Conservation (phyloP, 2,329 filamentous ascomycete genomes). For the Trichoderma afroharzianum region DNA sequence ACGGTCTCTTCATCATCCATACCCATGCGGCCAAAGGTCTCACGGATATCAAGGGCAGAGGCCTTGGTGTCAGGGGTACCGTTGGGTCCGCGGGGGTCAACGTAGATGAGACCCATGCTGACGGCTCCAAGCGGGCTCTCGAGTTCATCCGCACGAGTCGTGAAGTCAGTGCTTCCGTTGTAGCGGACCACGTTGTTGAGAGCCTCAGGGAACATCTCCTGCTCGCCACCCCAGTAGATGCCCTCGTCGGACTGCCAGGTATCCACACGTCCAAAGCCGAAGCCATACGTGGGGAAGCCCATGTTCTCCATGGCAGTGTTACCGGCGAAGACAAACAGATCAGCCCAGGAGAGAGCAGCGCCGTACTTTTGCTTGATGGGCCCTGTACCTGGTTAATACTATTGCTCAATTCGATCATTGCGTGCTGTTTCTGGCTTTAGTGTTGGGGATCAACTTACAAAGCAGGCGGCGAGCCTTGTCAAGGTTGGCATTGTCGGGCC, state of each 20-base stretch:
- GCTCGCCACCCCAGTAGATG: slow-evolving; percentile 72
- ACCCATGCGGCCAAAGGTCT: slow-evolving; percentile 72
- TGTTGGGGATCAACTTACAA: slow-evolving; percentile 36
- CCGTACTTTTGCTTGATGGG: slow-evolving; percentile 82
- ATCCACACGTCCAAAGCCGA: slow-evolving; percentile 66
- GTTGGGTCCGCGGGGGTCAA: slow-evolving; percentile 74
- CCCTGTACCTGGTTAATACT: slow-evolving; percentile 27
- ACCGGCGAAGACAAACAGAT: slow-evolving; percentile 66
- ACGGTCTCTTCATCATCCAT: slow-evolving; percentile 81
- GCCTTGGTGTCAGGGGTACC: slow-evolving; percentile 65
- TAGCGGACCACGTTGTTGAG: slow-evolving; percentile 66
- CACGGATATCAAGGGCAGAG: slow-evolving; percentile 67
- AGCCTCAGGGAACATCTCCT: slow-evolving; percentile 57
- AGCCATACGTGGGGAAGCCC: slow-evolving; percentile 70
- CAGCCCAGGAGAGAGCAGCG: slow-evolving; percentile 76
- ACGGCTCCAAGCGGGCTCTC: slow-evolving; percentile 65
- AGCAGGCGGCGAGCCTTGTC: slow-evolving; percentile 77
- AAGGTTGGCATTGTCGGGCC: slow-evolving; percentile 73
- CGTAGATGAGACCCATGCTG: slow-evolving; percentile 72
- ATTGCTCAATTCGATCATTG: not conserved
- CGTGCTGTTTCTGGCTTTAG: not conserved
- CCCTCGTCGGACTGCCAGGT: slow-evolving; percentile 73
- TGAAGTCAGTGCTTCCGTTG: slow-evolving; percentile 49
- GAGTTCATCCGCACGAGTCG: slow-evolving; percentile 53
- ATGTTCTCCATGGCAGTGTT: slow-evolving; percentile 75